These are phyloP conservation scores for Xylaria sp. DNA, from an alignment of 2,329 filamentous ascomycete genomes.

Conservation along the genomic window DNA sequence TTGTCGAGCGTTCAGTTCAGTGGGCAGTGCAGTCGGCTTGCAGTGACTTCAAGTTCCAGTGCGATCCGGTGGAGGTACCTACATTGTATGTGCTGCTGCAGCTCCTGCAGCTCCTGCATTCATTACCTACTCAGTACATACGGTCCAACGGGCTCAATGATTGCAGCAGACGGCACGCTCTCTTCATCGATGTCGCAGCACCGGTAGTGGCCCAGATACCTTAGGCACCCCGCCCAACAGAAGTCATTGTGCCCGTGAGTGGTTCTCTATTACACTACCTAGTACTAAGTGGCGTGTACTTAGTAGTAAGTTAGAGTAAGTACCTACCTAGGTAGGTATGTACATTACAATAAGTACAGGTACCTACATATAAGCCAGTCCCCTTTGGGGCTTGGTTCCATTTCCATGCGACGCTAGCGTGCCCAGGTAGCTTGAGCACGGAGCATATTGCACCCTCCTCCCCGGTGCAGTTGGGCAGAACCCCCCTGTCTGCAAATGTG, in stretches of 20 bases:
- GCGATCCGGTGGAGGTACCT: neutral
- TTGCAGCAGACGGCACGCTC: neutral
- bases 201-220: neutral
- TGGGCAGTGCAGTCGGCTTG: neutral
- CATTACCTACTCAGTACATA: neutral
- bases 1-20: neutral
- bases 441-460: slow-evolving; percentile 19
- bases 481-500: no score
- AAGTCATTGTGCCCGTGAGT: no score
- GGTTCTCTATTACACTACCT: no score
- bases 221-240: no score
- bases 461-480: slow-evolving; percentile 15
- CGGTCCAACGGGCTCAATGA: slow-evolving; percentile 2
- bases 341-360: no score
- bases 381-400: slow-evolving; percentile 9
- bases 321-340: no score
- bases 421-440: slow-evolving; percentile 19
- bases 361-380: neutral
- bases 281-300: no score
- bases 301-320: no score
- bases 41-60: no score
- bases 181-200: neutral
- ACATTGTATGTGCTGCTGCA: neutral
- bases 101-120: slow-evolving; percentile 11
- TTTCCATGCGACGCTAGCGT: slow-evolving; percentile 17